phyloP scores from a whole-genome alignment of 2,329 filamentous ascomycete genomes.

The Penicillium occitanis region DNA sequence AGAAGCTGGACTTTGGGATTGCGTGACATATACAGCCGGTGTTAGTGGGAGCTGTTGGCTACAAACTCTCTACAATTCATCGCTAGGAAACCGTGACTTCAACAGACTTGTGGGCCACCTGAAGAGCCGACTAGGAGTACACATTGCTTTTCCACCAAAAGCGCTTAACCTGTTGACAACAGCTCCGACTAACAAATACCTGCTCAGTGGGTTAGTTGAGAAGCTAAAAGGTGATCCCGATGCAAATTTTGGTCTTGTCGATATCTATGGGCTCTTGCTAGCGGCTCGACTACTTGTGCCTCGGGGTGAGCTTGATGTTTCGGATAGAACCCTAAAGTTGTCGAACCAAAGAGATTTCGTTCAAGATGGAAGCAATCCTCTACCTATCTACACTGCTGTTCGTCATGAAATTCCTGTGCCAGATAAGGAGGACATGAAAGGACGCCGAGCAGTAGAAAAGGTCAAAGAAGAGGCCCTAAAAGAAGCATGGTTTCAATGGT shows the following conservation, averaged over 20 bases:
- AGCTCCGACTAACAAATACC: slow-evolving; percentile 87
- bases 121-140: slow-evolving; percentile 78
- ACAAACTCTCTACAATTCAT: slow-evolving; percentile 81
- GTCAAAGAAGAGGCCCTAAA: slow-evolving; percentile 51
- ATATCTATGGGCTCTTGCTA: slow-evolving; percentile 85
- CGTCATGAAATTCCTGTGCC: slow-evolving; percentile 85
- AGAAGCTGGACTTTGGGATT: slow-evolving; percentile 88
- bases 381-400: slow-evolving; percentile 95
- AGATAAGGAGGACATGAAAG: slow-evolving; percentile 37
- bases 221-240: slow-evolving; percentile 80
- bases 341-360: slow-evolving; percentile 80
- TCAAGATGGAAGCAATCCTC: slow-evolving; percentile 73
- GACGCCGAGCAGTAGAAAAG: slow-evolving; percentile 33
- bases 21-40: slow-evolving; percentile 89
- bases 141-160: slow-evolving; percentile 88
- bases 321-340: slow-evolving; percentile 79
- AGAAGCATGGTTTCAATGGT: slow-evolving; percentile 57
- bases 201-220: slow-evolving; percentile 85
- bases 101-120: slow-evolving; percentile 75
- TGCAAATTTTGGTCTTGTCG: slow-evolving; percentile 85
- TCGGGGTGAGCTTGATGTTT: slow-evolving; percentile 74
- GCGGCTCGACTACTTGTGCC: slow-evolving; percentile 83
- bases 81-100: slow-evolving; percentile 68
- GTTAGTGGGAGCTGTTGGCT: slow-evolving; percentile 97
- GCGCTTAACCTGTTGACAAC: slow-evolving; percentile 79